Percentiles rank a stretch among this genome's conserved stretches.
Conservation (phyloP, 2,329 filamentous ascomycete genomes). For the Lomentospora prolificans region DNA sequence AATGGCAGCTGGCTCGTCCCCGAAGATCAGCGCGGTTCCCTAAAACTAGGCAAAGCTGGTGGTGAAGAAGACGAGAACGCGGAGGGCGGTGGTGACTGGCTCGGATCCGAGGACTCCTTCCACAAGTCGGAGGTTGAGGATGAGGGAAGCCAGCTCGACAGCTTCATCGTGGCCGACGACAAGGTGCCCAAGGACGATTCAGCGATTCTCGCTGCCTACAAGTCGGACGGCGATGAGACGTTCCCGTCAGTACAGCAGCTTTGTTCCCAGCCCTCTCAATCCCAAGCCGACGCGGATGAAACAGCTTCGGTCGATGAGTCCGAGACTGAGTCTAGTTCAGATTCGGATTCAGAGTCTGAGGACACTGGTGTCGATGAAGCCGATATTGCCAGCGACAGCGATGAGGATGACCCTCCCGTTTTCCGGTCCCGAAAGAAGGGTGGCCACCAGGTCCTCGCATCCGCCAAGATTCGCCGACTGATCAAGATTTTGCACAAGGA, state of each 20-base stretch:
- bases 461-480: slow-evolving; percentile 85
- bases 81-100: slow-evolving; percentile 74
- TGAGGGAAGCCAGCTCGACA: slow-evolving; percentile 42
- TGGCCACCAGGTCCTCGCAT: slow-evolving; percentile 43
- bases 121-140: slow-evolving; percentile 45
- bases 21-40: slow-evolving; percentile 49
- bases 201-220: slow-evolving; percentile 11
- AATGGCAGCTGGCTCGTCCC: slow-evolving; percentile 74
- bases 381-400: neutral
- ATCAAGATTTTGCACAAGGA: slow-evolving; percentile 73
- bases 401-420: neutral
- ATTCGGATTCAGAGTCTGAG: slow-evolving; percentile 24
- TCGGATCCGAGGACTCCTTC: slow-evolving; percentile 60
- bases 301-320: slow-evolving; percentile 2
- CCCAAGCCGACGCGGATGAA: slow-evolving; percentile 7
- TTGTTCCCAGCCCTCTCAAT: slow-evolving; percentile 10
- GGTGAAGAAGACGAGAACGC: slow-evolving; percentile 80
- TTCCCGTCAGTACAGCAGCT: slow-evolving; percentile 4
- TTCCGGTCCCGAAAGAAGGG: neutral
- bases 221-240: slow-evolving; percentile 16
- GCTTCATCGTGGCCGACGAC: slow-evolving; percentile 46
- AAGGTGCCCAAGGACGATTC: slow-evolving; percentile 21
- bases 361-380: slow-evolving; percentile 5
- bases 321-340: slow-evolving; percentile 26
- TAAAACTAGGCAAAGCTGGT: slow-evolving; percentile 67